Base-by-base conservation (phyloP, 2,329 filamentous ascomycete genomes). In the Plectosphaerella cucumerina region DNA sequence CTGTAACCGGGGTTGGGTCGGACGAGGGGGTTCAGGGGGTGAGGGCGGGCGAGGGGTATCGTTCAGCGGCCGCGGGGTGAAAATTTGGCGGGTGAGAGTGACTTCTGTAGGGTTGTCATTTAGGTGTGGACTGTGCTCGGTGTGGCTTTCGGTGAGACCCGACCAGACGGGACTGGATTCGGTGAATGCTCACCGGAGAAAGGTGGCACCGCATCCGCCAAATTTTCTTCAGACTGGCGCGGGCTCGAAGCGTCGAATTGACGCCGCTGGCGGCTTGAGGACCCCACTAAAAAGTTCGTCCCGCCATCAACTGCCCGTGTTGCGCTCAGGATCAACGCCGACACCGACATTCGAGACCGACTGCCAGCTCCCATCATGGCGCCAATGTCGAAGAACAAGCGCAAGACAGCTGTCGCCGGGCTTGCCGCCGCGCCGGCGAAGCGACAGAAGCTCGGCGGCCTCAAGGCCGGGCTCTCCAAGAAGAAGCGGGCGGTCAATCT, bases 401-500 rank as follows among this genome's bases (percentile, higher is more conserved):
- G 55, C 17, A 56, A 56, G 37, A 49, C 55, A 1, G 53, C 50
- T 46, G 41, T 34, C 26, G 44, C 49, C 1, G 51, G 50, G 23
- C 47, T 48, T 10, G 21, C 26, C 3, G 50, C 47, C 22, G 47
- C 49, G 15, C 53, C 55, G 23, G 31, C 44, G 15, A 56, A 56
- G 42, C 53, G 55, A 21, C 55, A 56, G 49, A 56, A 55, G 47
- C 50, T 53, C 4, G 47, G 26, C 15, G 47, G 17, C 6, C 22
- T 15, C 3, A 55, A 51, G 23, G 5, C 39, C 12, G 50, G 20
- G 4, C 20, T 45, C 1, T 35, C 59, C 50, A 70, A 70, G 60
- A 62, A 65, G 15, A 75, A 70, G 60, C 67, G 67, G 41, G 62
- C 71, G 2, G 70, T 80, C 20, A 70, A 73, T 42, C 67, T 75